Percentiles rank a stretch among this genome's conserved stretches.
Evolutionary conservation across 75 land plant species (phyloP).

Genomic region (Cryptomeria japonica): DNA sequence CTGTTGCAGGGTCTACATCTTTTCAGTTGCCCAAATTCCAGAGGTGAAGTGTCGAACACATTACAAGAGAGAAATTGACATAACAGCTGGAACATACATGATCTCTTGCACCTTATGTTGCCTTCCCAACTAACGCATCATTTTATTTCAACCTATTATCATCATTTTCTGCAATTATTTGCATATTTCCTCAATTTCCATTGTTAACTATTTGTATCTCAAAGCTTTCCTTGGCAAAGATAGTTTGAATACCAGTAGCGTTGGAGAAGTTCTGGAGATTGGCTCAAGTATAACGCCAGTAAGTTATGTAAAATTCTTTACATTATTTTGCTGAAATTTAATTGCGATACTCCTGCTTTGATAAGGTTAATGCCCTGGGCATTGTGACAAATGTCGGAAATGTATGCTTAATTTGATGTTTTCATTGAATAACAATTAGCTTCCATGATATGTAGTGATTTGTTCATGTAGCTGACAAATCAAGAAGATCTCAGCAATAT

Average conservation of each 20-base stretch:
- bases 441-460: not conserved
- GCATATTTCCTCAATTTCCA: not conserved
- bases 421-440: not conserved
- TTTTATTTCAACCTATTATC: not conserved
- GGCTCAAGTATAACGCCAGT: not conserved
- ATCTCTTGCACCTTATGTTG: not conserved
- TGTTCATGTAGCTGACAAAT: not conserved
- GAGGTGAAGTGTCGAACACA: too few relatives aligned
- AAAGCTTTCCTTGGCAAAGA: not conserved
- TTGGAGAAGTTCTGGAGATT: not conserved
- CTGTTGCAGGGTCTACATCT: too few relatives aligned
- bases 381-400: not conserved
- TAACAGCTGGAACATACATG: too few relatives aligned
- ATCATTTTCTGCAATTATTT: not conserved
- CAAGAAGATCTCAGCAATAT: not conserved
- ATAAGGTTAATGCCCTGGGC: not conserved
- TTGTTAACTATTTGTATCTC: not conserved
- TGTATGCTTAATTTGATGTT: not conserved
- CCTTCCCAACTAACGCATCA: not conserved
- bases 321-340: not conserved
- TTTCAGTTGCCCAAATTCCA: too few relatives aligned
- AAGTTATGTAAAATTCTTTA: not conserved
- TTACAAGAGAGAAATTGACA: not conserved
- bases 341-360: not conserved
- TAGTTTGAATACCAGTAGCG: not conserved